phyloP scores from a whole-genome alignment of 805 yeast genomes.

The Clavispora phyllophila region DNA sequence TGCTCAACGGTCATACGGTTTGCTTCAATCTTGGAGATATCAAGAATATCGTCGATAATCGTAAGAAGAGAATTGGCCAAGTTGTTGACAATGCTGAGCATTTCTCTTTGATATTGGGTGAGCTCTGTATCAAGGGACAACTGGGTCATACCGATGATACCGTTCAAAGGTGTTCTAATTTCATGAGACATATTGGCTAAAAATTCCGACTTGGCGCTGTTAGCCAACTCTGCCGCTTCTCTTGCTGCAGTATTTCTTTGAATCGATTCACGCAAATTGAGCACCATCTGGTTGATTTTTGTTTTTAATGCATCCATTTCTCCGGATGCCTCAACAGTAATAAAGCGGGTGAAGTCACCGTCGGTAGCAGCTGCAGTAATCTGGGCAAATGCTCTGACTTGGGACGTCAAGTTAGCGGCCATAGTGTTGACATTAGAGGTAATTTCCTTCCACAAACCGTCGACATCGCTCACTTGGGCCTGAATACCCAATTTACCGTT shows the following conservation, averaged over 20 bases:
- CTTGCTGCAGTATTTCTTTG: conserved; percentile 91
- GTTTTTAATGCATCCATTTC: conserved; percentile 76
- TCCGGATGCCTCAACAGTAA: conserved; percentile 88
- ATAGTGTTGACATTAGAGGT: conserved; percentile 88
- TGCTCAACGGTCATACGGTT: conserved; percentile 90
- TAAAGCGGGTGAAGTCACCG: conserved; percentile 86
- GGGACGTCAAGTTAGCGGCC: conserved; percentile 92
- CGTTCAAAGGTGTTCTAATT: conserved; percentile 88
- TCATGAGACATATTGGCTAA: conserved; percentile 83
- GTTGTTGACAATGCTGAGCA: conserved; percentile 85
- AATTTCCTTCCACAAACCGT: conserved; percentile 88
- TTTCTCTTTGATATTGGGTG: conserved; percentile 87
- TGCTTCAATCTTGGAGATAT: conserved; percentile 90
- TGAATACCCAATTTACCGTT: conserved; percentile 91
- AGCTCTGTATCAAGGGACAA: conserved; percentile 81
- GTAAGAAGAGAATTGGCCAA: conserved; percentile 81
- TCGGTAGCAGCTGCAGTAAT: conserved; percentile 93
- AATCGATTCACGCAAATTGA: conserved; percentile 79
- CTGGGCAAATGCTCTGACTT: conserved; percentile 89
- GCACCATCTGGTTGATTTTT: conserved; percentile 56
- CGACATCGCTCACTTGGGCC: conserved; percentile 86
- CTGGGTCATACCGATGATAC: conserved; percentile 91
- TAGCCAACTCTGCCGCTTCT: conserved; percentile 90
- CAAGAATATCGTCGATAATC: conserved; percentile 84
- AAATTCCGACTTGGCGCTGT: conserved; percentile 84